These are phyloP conservation scores for Psilocybe tampanensis DNA, from an alignment of 768 basidiomycete genomes.

Conservation along the genomic window DNA sequence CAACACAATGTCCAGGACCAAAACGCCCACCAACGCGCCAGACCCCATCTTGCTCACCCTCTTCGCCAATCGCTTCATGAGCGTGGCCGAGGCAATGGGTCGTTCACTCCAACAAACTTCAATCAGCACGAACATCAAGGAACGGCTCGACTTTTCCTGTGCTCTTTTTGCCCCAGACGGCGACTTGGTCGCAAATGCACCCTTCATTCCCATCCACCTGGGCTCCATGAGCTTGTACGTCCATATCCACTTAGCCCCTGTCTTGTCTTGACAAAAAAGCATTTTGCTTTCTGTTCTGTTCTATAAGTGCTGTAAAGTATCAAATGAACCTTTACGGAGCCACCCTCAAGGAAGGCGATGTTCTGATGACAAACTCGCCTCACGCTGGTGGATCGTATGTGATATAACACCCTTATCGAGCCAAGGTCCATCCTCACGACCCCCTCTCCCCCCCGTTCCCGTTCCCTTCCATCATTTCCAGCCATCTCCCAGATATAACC, in stretches of 20 bases:
- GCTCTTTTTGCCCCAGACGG: conserved; percentile 95
- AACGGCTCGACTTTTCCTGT: conserved; percentile 93
- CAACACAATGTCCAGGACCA: conserved; percentile 18
- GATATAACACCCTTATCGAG: conserved; percentile 9
- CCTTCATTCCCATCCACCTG: conserved; percentile 86
- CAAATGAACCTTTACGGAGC: conserved; percentile 80
- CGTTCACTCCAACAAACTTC: conserved; percentile 87
- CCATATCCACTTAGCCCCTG: conserved; percentile 3
- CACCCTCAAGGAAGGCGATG: conserved; percentile 84
- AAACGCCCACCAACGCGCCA: conserved; percentile 44
- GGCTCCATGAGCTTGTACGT: conserved; percentile 91
- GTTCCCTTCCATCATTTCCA: too few relatives aligned
- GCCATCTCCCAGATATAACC: conserved; percentile 76
- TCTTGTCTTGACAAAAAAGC: conserved; percentile 3
- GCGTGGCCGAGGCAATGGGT: conserved; percentile 96
- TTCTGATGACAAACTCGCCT: conserved; percentile 91
- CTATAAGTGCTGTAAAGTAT: conserved; percentile 76
- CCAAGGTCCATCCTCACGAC: not conserved
- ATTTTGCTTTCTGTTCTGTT: too few relatives aligned
- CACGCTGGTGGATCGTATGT: conserved; percentile 86
- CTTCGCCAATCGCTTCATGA: conserved; percentile 97
- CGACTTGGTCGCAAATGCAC: conserved; percentile 92
- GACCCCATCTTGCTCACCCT: conserved; percentile 90
- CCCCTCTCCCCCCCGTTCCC: too few relatives aligned
- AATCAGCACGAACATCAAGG: conserved; percentile 95